phyloP scores from a whole-genome alignment of 176 grass and related monocot genomes.

The Stipa capillata region DNA sequence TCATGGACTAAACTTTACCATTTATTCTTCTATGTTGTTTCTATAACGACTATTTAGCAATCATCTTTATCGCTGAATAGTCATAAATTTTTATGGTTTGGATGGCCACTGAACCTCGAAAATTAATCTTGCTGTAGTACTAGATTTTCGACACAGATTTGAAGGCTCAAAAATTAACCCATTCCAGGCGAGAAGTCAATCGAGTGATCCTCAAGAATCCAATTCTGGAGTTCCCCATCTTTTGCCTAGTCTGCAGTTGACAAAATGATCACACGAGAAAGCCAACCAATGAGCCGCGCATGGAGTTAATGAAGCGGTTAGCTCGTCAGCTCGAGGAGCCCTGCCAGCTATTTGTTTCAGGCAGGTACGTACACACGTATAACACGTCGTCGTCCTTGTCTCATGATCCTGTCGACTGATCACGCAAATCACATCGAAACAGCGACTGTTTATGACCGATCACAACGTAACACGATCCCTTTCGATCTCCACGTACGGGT shows the following conservation, averaged over 20 bases:
- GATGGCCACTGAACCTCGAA: too few relatives aligned
- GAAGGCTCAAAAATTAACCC: too few relatives aligned
- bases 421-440: background rate
- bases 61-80: too few relatives aligned
- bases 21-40: too few relatives aligned
- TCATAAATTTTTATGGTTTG: too few relatives aligned
- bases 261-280: background rate
- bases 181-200: background rate
- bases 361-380: background rate
- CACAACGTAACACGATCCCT: background rate
- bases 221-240: background rate
- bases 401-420: background rate
- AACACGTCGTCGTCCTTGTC: background rate
- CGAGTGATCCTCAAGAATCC: background rate
- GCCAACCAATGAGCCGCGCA: background rate
- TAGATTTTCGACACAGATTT: too few relatives aligned
- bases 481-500: background rate
- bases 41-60: too few relatives aligned
- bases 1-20: too few relatives aligned
- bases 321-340: conserved; percentile 9
- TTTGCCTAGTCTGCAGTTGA: background rate
- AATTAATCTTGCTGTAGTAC: too few relatives aligned
- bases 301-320: background rate
- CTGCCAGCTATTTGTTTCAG: background rate
- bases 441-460: background rate